Base-by-base conservation (phyloP, 2,329 filamentous ascomycete genomes). In the Exophiala sp. region DNA sequence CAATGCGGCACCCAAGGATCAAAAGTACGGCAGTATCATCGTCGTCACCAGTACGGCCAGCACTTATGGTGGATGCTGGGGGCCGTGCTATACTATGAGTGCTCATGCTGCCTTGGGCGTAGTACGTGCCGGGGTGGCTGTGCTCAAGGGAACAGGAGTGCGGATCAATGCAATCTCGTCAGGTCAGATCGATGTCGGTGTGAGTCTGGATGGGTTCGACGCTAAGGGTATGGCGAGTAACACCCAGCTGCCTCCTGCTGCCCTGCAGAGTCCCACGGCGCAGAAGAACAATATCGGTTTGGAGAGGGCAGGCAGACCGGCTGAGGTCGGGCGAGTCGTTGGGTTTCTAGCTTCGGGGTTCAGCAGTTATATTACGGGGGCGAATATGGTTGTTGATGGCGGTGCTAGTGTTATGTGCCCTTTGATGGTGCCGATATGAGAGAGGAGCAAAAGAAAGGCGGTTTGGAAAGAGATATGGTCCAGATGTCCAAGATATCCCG, bases 261-360 rank as follows among this genome's bases (percentile, higher is more conserved):
- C 68, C 45, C 55, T 81, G 50, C 78, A 81, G 61, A 73, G 66
- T 4, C 69, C 71, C 50, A 69, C 75, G 57, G 67, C 64, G 9
- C 74, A 78, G 64, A 69, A 73, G 58, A 67, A 69, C 52, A 70
- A 68, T 10, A 78, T 81, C 55, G 80, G 79, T 4, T 62, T 83
- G 14, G 80, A 82, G 64, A 70, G 79, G 50, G 71, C 77, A 7
- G 80, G 79, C 0, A 62, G 72, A 14, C 77, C 79, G 0, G 73
- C 75, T 43, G 80, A 83, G 61, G 77, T 83, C 8, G 80, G 73
- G 1, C 66, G 77, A 29, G 79, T 82, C 2, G 79, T 76, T 0
- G 80, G 80, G 0, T 83, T 83, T 60, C 66, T 83, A 55, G 79
- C 80, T 2, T 79, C 74, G 63, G 78, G 78, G 0, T 83, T 83